Percentiles rank a stretch among this genome's conserved stretches.
Conservation (phyloP, 2,329 filamentous ascomycete genomes). For the Cladosporium halotolerans region DNA sequence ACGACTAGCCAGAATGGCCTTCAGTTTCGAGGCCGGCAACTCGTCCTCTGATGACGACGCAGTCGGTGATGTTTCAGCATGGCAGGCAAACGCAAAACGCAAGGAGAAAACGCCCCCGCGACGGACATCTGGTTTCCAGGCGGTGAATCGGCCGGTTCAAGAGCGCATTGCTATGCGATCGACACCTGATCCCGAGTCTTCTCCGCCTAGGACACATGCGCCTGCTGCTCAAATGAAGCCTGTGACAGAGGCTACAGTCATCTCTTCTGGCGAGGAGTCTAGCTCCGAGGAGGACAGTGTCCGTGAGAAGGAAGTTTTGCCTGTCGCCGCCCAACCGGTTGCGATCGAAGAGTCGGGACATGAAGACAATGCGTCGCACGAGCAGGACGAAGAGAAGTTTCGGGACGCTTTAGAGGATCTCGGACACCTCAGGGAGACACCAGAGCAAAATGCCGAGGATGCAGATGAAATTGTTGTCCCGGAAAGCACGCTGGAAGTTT, state of each 20-base stretch:
- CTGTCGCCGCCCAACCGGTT: not conserved
- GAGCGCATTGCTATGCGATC: constrained; percentile 3
- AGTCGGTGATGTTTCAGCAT: constrained; percentile 22
- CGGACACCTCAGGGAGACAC: not conserved
- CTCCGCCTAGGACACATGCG: not conserved
- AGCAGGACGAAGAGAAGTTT: constrained; percentile 12
- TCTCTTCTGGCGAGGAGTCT: constrained; percentile 8
- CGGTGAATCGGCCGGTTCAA: constrained; percentile 4
- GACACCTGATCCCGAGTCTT: constrained; percentile 11
- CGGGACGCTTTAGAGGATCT: not conserved
- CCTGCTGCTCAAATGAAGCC: constrained; percentile 21
- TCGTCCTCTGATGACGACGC: constrained; percentile 24
- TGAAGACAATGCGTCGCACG: constrained; percentile 10
- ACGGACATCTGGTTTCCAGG: constrained; percentile 12
- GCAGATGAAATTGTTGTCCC: not conserved
- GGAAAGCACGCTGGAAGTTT: not conserved
- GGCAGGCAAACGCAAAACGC: constrained; percentile 18
- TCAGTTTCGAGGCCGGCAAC: constrained; percentile 23
- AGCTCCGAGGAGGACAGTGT: constrained; percentile 4
- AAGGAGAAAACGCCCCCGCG: constrained; percentile 3
- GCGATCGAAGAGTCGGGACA: not conserved
- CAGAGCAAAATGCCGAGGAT: not conserved
- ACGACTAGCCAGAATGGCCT: constrained; percentile 16
- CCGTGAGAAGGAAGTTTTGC: not conserved
- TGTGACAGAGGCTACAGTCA: not conserved